Conservation (phyloP, 169 alveolate genomes). For the Cryptosporidium sp. region DNA sequence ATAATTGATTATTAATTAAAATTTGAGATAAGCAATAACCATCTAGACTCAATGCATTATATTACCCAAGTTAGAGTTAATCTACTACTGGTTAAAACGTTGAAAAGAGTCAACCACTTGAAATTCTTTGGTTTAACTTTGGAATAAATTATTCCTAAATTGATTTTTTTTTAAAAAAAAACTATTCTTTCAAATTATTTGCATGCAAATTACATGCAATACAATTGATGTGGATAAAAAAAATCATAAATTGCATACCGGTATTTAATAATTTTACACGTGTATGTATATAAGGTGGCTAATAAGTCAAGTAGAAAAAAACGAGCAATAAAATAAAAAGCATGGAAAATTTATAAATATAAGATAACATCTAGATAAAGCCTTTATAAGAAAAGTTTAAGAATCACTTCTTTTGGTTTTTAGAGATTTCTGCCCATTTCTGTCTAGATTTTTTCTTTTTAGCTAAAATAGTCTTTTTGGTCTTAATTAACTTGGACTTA, state of each 20-base stretch:
- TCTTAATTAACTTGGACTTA: conserved; percentile 12
- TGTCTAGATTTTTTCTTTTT: conserved; percentile 54
- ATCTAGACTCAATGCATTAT: too few species aligned
- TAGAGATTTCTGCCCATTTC: conserved; percentile 53
- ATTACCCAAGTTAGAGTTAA: too few species aligned
- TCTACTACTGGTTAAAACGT: background rate
- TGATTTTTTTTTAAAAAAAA: too few species aligned
- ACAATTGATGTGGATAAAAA: background rate
- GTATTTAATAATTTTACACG: background rate
- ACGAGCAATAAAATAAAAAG: too few species aligned
- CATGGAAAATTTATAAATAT: background rate
- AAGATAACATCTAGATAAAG: background rate
- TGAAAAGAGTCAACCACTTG: too few species aligned
- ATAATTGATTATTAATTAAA: background rate
- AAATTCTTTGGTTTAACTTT: too few species aligned
- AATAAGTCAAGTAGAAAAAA: too few species aligned
- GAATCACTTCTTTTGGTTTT: background rate
- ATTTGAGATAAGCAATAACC: background rate
- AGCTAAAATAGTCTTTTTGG: conserved; percentile 38
- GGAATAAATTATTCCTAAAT: too few species aligned
- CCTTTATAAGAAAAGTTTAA: too few species aligned
- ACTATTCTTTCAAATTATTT: too few species aligned
- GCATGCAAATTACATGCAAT: background rate
- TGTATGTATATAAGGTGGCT: too few species aligned
- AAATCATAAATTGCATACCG: background rate